phyloP scores from a whole-genome alignment of 2,329 filamentous ascomycete genomes.

The Sclerotinia minor region DNA sequence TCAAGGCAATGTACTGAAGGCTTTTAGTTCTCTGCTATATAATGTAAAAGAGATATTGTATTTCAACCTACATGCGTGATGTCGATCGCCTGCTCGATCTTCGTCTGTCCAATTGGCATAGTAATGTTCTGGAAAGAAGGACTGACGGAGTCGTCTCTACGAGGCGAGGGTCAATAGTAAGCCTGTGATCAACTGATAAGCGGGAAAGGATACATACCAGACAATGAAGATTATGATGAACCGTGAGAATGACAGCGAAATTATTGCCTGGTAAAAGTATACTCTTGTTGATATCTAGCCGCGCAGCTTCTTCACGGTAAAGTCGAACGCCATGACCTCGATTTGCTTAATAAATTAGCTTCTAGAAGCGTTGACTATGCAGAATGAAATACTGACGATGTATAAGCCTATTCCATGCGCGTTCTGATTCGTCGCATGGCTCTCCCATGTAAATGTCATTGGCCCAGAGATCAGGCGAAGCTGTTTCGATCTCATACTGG shows the following conservation, averaged over 20 bases:
- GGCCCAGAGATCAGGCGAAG: slow-evolving; percentile 12
- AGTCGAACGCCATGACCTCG: slow-evolving; percentile 17
- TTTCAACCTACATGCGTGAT: slow-evolving; percentile 3
- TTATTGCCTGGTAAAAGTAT: slow-evolving; percentile 15
- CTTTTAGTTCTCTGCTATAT: background rate
- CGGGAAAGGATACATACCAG: background rate
- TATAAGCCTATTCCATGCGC: slow-evolving; percentile 22
- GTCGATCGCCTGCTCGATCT: slow-evolving; percentile 2
- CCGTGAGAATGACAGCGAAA: slow-evolving; percentile 21
- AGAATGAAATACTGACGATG: background rate
- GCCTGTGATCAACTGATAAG: no score
- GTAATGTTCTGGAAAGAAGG: slow-evolving; percentile 16
- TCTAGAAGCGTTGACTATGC: no score
- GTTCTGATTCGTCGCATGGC: slow-evolving; percentile 20
- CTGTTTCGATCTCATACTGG: slow-evolving; percentile 1
- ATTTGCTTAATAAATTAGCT: background rate
- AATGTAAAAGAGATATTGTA: no score
- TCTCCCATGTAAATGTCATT: slow-evolving; percentile 17
- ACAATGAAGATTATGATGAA: slow-evolving; percentile 23
- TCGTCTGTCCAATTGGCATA: slow-evolving; percentile 22
- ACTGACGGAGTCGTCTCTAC: slow-evolving; percentile 22
- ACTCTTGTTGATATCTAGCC: slow-evolving; percentile 19
- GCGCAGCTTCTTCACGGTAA: slow-evolving; percentile 16
- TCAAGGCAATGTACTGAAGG: slow-evolving; percentile 19
- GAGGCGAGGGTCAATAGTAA: background rate